These are phyloP conservation scores for Fusarium nodosum DNA, from an alignment of 2,329 filamentous ascomycete species.

Conservation along the genomic window DNA sequence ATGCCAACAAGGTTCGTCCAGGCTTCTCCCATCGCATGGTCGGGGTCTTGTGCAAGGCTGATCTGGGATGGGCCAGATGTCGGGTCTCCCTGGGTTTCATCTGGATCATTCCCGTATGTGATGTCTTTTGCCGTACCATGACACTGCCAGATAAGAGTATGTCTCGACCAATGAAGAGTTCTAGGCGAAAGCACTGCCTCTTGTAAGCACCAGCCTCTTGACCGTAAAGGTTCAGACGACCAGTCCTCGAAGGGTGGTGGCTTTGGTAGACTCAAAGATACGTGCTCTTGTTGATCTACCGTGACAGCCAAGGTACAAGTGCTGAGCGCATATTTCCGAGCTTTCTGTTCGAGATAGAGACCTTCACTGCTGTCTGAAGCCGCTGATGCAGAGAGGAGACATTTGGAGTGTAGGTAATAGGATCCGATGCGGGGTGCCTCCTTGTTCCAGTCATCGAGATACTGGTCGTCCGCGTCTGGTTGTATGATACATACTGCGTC, in stretches of 20 bases:
- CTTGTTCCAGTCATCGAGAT: constrained; percentile 13
- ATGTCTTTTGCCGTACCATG: too few species aligned
- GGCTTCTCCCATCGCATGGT: too few species aligned
- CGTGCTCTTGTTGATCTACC: neutral
- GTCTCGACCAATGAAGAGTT: too few species aligned
- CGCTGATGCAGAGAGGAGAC: constrained; percentile 18
- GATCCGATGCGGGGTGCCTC: constrained; percentile 23
- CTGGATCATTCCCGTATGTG: too few species aligned
- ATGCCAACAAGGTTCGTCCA: too few species aligned
- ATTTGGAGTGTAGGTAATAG: constrained; percentile 23
- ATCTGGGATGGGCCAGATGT: too few species aligned
- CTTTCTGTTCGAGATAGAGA: neutral
- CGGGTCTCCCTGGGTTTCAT: too few species aligned
- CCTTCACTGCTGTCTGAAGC: constrained; percentile 17
- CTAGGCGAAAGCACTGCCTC: too few species aligned
- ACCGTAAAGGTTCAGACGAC: too few species aligned
- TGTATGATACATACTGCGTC: constrained; percentile 26
- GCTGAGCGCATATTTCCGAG: neutral
- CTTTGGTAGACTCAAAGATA: neutral
- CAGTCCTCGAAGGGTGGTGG: neutral
- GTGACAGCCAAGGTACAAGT: neutral
- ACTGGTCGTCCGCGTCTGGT: neutral
- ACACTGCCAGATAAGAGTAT: too few species aligned
- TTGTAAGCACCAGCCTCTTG: too few species aligned
- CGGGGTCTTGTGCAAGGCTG: too few species aligned